Percentiles rank a stretch among this genome's conserved stretches.
These are phyloP conservation scores for Chlorella sp. DNA, from an alignment of 139 green algal species.

Conservation along the genomic window DNA sequence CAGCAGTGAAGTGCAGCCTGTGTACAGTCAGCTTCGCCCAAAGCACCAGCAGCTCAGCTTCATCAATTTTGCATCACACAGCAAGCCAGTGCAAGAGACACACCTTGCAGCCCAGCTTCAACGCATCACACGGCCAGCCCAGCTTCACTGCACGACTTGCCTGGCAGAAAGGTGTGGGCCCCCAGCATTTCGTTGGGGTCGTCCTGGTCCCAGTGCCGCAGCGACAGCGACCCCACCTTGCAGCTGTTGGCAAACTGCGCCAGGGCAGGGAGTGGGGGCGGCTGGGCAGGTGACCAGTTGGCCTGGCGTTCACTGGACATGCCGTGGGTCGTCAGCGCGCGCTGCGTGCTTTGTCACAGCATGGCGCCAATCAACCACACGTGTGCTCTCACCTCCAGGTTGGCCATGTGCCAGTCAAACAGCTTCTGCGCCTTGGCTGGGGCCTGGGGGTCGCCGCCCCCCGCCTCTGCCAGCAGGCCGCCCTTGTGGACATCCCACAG, in stretches of 20 bases:
- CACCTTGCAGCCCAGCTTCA: too few species aligned
- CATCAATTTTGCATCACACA: too few species aligned
- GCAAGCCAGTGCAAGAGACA: too few species aligned
- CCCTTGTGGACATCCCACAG: slow-evolving; percentile 45
- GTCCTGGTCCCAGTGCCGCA: slow-evolving; percentile 94
- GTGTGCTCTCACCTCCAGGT: slow-evolving; percentile 86
- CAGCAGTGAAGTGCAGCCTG: too few species aligned
- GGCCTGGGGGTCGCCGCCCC: not conserved
- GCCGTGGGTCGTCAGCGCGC: too few species aligned
- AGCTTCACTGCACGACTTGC: slow-evolving; percentile 6
- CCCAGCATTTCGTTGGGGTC: slow-evolving; percentile 83
- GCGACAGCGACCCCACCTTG: slow-evolving; percentile 60
- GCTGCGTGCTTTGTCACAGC: too few species aligned
- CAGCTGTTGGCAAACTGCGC: slow-evolving; percentile 84
- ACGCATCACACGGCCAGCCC: not conserved
- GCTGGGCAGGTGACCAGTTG: too few species aligned
- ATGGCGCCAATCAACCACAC: too few species aligned
- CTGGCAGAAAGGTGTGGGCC: slow-evolving; percentile 61
- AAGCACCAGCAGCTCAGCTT: too few species aligned
- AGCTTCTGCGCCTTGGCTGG: slow-evolving; percentile 44
- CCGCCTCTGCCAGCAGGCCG: not conserved
- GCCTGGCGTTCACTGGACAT: too few species aligned
- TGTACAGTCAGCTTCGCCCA: too few species aligned
- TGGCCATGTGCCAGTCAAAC: slow-evolving; percentile 96
- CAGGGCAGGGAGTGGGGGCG: too few species aligned